Percentiles rank a stretch among this genome's conserved stretches.
These are phyloP conservation scores for Fraxinus xanthoxyloides DNA, from an alignment of 305 asterid genomes.

Conservation along the genomic window DNA sequence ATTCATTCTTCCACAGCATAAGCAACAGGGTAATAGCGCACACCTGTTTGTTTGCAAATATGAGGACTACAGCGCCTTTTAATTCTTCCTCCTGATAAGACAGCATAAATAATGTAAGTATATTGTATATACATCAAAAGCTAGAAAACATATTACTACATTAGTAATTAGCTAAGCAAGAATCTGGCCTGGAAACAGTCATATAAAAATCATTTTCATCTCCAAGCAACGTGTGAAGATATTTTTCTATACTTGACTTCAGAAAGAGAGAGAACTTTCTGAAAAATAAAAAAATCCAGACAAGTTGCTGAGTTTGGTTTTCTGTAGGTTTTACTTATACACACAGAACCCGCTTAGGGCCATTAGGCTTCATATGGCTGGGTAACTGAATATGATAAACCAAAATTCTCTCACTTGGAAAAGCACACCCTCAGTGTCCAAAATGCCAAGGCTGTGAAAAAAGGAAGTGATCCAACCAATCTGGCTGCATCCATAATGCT, in stretches of 20 bases:
- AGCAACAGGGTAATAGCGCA: background rate
- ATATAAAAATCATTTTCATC: background rate
- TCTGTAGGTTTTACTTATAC: background rate
- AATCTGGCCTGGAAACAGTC: background rate
- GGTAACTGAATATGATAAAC: background rate
- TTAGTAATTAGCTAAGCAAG: background rate
- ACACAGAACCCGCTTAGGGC: background rate
- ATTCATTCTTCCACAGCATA: background rate
- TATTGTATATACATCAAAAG: background rate
- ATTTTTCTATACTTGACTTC: background rate
- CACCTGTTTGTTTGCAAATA: background rate
- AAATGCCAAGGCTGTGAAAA: background rate
- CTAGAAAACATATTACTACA: slow-evolving; percentile 7
- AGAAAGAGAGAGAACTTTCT: background rate
- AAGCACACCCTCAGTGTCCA: background rate
- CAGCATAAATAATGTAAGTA: background rate
- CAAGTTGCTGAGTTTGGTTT: background rate
- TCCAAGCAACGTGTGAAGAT: background rate
- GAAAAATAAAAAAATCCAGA: background rate
- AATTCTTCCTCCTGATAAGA: background rate
- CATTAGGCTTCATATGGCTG: background rate
- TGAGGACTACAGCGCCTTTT: background rate
- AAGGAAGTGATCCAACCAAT: background rate
- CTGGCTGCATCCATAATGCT: background rate
- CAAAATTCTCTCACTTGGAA: background rate